Evolutionary conservation across 1,284 basidiomycete genomes (phyloP), one percentile per base, ranked within the genome.

Genomic region (Cerioporus squamosus): DNA sequence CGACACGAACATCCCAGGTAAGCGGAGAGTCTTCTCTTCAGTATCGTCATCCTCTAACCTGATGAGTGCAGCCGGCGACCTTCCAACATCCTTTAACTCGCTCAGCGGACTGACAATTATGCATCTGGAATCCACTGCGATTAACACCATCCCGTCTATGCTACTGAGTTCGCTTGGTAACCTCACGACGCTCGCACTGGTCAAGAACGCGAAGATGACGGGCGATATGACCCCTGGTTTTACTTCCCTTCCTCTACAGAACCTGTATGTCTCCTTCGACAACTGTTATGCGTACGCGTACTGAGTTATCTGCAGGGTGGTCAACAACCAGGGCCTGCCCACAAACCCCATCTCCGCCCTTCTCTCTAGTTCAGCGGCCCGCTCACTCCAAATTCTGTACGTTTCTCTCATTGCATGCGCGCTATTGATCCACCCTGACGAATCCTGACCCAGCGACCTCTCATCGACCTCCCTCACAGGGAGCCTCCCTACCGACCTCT

Each of bases 141-240:
- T 84, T 39, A 71, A 70, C 17, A 63, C 74, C 14, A 59, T 81
- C n/a, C 75, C 76, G 2, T 68, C 77, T 53, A 66, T 68, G 39
- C 29, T 79, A 31, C 76, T 77, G 59, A 60, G 70, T 12, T 71
- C 73, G 2, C 61, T 77, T 29, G 72, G 70, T 29, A 72, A 68
- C 15, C 60, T 84, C n/a, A 73, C 74, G 3, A 73, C 78, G 23
- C 63, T 84, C 26, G 73, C 73, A 7, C 69, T 84, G 20, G 72
- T 79, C 26, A 74, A 75, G 64, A 84, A 84, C 65, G 61, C 70
- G n/a, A 66, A 77, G 43, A 76, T 84, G 73, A 77, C 75, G n/a
- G 61, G 67, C n/a, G 57, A 68, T 5, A 67, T 83, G 44, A 79
- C 81, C 1, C 72, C 68, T 7, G 76, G 72, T 39, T 29, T 81